These are phyloP conservation scores for Allomyces arbusculus DNA, from an alignment of 192 early-diverging fungal species.

Conservation along the genomic window DNA sequence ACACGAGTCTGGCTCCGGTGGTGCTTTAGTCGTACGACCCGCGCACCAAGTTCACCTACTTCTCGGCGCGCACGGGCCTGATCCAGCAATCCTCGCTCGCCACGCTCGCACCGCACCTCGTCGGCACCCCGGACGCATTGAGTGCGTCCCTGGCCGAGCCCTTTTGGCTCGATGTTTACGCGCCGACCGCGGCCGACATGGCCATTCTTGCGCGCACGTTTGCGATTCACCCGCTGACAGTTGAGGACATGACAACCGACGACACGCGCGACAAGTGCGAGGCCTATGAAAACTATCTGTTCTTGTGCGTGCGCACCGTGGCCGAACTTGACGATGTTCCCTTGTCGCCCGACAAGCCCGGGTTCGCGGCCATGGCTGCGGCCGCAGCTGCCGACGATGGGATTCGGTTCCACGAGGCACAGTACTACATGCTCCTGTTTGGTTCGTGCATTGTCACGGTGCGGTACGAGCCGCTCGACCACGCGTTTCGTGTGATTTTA, in stretches of 20 bases:
- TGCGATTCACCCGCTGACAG: conserved; percentile 51
- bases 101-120: too few relatives aligned
- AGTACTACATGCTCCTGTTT: background rate
- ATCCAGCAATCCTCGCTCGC: background rate
- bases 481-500: background rate
- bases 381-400: background rate
- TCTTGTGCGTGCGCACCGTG: conserved; percentile 69
- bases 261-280: conserved; percentile 89
- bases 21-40: background rate
- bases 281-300: conserved; percentile 68
- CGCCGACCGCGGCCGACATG: conserved; percentile 34
- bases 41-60: background rate
- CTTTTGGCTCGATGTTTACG: conserved; percentile 52
- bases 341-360: too few relatives aligned
- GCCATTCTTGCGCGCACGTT: conserved; percentile 36
- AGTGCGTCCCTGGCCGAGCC: background rate
- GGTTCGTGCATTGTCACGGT: background rate
- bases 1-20: too few relatives aligned
- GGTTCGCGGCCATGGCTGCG: too few relatives aligned
- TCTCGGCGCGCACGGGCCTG: background rate
- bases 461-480: too few relatives aligned
- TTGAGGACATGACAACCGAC: conserved; percentile 73
- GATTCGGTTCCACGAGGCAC: background rate
- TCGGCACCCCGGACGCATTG: background rate
- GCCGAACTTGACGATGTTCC: conserved; percentile 1